Base-by-base conservation (phyloP, 169 alveolate species). In the Eimeria nieschulzi region DNA sequence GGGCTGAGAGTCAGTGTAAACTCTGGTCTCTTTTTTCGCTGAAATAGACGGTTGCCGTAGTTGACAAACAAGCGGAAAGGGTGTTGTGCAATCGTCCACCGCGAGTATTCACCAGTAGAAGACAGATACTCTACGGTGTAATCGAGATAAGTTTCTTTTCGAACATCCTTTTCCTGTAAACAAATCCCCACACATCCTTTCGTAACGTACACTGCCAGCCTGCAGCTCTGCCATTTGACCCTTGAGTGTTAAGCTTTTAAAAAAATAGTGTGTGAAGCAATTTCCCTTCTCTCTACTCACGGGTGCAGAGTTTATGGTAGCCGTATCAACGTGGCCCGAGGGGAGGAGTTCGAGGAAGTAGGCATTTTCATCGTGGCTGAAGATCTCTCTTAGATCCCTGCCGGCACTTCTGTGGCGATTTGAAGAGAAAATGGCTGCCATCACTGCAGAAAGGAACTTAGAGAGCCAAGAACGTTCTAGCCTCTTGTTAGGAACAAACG, bases 21-120 rank as follows among this genome's bases (percentile, higher is more conserved):
- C 26, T 55, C 78, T 33, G 84, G 86, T 5, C 73, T 39, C 21
- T 10, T 21, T 19, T 71, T 72, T 46, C 59, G 25, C 13, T 59
- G 63, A 19, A 61, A 76, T 3, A 90, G 83, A 56, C 88, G 82
- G 54, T 90, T 90, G 15, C 90, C 90, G 63, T 94, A 94, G 63
- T 92, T 78, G 8, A 93, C 94, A 1, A 94, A 80, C 46, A 84
- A 88, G 23, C 96, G 90, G 53, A 94, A 94, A n/a, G 96, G 96
- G 53, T 94, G 96, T 92, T 92, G 90, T 54, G 95, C 95, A 66
- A 94, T 94, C 73, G 87, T 91, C 96, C 96, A 94, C 59, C 96
- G 86, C 39, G 95, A 59, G 80, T 73, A 90, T 33, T 25, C 72
- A 5, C 93, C 91, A 9, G 90, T 66, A 19, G 93, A 73, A 3